These are phyloP conservation scores for Ogataea pini DNA, from an alignment of 805 yeast species.

Conservation along the genomic window DNA sequence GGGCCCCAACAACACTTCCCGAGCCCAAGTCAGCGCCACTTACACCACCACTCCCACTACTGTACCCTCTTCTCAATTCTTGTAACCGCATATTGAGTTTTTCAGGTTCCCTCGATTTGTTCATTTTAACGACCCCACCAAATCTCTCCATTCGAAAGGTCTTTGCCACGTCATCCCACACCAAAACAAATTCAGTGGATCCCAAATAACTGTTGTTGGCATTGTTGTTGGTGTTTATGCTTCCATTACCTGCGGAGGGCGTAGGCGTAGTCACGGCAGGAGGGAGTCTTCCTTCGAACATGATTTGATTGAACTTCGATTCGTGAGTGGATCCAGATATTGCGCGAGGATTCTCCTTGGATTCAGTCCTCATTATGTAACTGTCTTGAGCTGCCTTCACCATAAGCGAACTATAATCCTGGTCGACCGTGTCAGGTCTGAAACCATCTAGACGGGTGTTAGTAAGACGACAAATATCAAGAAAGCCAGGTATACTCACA, in stretches of 20 bases:
- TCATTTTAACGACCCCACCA: constrained; percentile 32
- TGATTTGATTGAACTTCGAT: constrained; percentile 19
- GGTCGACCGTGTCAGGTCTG: constrained; percentile 36
- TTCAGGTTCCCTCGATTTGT: constrained; percentile 34
- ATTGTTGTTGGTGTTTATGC: neutral
- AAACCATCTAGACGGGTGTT: constrained; percentile 30
- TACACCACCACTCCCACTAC: neutral
- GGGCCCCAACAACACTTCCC: neutral
- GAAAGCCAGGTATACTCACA: constrained; percentile 26
- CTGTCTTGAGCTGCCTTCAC: constrained; percentile 22
- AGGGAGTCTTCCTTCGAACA: constrained; percentile 34
- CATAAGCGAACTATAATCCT: constrained; percentile 24
- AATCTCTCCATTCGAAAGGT: constrained; percentile 31
- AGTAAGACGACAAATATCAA: neutral
- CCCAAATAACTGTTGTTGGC: neutral
- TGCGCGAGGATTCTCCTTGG: constrained; percentile 26
- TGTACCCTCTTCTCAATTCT: constrained; percentile 5
- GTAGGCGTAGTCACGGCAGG: constrained; percentile 5
- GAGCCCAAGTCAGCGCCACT: neutral
- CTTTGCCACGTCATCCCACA: constrained; percentile 30
- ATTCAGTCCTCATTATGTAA: constrained; percentile 29
- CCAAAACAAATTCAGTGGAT: constrained; percentile 27
- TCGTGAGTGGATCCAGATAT: constrained; percentile 12
- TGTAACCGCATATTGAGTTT: constrained; percentile 19
- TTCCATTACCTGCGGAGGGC: neutral